phyloP scores from a whole-genome alignment of 2,329 filamentous ascomycete species.

The Fusarium fujikuroi region DNA sequence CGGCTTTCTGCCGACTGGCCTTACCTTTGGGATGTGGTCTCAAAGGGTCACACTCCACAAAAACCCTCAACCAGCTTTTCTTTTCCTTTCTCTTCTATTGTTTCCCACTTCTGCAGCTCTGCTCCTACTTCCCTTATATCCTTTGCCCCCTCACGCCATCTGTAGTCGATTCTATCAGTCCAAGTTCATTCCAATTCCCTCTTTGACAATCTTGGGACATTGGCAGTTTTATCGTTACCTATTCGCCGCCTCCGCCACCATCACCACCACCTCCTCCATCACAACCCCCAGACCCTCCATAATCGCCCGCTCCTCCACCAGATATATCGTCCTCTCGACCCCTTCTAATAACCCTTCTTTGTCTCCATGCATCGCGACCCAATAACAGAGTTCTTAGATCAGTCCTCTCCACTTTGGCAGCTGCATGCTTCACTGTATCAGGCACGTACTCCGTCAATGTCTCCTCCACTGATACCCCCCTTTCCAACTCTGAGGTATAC shows the following conservation, averaged over 20 bases:
- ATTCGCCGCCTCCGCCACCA: not conserved
- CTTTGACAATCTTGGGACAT: no score
- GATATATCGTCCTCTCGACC: not conserved
- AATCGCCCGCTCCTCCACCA: not conserved
- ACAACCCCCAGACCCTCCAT: not conserved
- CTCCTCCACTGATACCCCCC: not conserved
- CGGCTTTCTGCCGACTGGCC: not conserved
- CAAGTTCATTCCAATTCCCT: not conserved
- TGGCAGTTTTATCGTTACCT: not conserved
- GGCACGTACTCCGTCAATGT: not conserved
- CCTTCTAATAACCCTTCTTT: not conserved
- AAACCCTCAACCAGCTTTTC: not conserved
- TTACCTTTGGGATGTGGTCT: fast-evolving
- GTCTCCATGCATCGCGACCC: not conserved
- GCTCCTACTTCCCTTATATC: not conserved
- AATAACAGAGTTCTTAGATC: not conserved
- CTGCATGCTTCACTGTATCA: not conserved
- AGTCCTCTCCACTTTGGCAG: not conserved
- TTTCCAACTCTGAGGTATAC: fast-evolving
- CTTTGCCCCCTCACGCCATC: not conserved
- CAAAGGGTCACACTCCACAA: not conserved
- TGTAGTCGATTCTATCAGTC: not conserved
- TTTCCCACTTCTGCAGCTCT: not conserved
- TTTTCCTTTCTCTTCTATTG: no score
- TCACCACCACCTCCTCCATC: not conserved